Base-by-base conservation (phyloP, 441 rosid species). In the Dalechampia spathulata region DNA sequence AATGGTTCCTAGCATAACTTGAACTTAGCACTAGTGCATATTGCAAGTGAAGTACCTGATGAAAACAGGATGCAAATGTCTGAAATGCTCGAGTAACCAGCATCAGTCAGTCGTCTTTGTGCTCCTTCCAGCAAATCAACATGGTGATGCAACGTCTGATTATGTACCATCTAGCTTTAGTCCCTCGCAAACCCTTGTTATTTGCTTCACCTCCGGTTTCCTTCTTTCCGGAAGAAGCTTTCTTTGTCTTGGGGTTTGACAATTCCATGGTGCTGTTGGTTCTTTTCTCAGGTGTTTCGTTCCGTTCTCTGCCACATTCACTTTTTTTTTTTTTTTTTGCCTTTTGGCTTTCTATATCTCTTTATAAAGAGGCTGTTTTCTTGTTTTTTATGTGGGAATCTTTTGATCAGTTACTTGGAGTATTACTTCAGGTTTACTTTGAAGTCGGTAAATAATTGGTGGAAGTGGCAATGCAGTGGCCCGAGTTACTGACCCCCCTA, bases 121-220 rank as follows among this genome's bases (percentile, higher is more conserved):
- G 56, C 63, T 82, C 77, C 76, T 68, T 75, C 89, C 87, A 85
- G 65, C 89, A 82, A 44, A 80, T 74, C 63, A 79, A 80, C 82
- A 79, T 77, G 54, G 67, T 46, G 14, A 78, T 58, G 34, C 89
- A 82, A 6, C 79, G 77, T 26, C 72, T 64, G 10, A 85, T 67
- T 60, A 82, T 75, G 67, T 80, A 85, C 41, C 78, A 27, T 66
- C 80, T 78, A 15, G 82, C 71, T 67, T 72, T 76, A 58, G 72
- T 79, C 70, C 77, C 78, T 74, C 75, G 73, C 71, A 82, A 57
- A 43, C 58, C 45, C 58, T 62, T 57, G 4, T 25, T 56, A 61
- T 75, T 73, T 21, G 69, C 71, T 61, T 62, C 66, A 61, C 12
- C 61, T 69, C 61, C 51, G 43, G 30, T 60, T 23, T 73, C 60